Evolutionary conservation across 1,139 yeast genomes (phyloP).

Genomic region (Saccharomyces hybrid): DNA sequence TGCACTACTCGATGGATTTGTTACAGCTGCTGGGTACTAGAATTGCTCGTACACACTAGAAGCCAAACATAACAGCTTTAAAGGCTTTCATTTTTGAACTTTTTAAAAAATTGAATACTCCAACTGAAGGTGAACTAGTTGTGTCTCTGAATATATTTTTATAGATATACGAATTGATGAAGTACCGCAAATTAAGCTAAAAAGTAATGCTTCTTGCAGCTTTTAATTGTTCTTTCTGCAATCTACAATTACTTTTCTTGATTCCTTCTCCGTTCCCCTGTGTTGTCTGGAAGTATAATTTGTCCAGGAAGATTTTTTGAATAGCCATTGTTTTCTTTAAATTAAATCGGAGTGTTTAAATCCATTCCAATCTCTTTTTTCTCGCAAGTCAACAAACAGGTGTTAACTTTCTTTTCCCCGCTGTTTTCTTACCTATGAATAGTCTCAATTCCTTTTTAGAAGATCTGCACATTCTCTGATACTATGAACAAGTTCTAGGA

Average conservation of each 20-base stretch:
- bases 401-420: too few relatives aligned
- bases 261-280: too few relatives aligned
- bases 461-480: too few relatives aligned
- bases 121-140: not conserved
- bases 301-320: too few relatives aligned
- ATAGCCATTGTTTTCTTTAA: too few relatives aligned
- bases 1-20: slow-evolving; percentile 12
- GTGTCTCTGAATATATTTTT: not conserved
- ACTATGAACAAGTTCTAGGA: too few relatives aligned
- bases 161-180: not conserved
- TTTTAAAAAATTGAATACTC: not conserved
- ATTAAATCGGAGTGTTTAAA: too few relatives aligned
- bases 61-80: not conserved
- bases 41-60: not conserved
- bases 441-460: too few relatives aligned
- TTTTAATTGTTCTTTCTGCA: not conserved
- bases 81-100: not conserved
- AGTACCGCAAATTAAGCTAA: not conserved
- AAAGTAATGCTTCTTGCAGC: not conserved
- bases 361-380: too few relatives aligned
- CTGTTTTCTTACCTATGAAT: too few relatives aligned
- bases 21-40: slow-evolving; percentile 12
- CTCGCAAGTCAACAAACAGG: too few relatives aligned
- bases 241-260: not conserved
- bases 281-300: too few relatives aligned